Conservation (phyloP, 768 basidiomycete species). For the Rhizopogon salebrosus region DNA sequence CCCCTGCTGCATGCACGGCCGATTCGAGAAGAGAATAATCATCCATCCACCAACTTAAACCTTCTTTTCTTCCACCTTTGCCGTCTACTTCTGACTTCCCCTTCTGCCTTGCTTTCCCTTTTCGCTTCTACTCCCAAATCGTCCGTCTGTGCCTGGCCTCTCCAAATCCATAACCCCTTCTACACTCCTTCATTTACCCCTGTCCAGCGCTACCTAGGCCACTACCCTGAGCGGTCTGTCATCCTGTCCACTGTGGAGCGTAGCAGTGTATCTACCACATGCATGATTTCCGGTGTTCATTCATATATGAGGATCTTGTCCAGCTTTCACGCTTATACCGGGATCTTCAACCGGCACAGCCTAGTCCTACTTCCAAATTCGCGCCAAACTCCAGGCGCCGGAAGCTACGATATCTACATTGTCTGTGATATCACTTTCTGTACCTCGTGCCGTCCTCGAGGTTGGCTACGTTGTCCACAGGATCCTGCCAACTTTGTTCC, state of each 20-base stretch:
- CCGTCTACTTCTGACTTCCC: neutral
- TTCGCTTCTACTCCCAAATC: neutral
- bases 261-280: neutral
- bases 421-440: neutral
- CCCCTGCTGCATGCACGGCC: neutral
- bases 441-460: constrained; percentile 1
- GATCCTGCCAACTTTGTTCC: neutral
- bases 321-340: neutral
- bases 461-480: neutral
- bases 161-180: neutral
- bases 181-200: neutral
- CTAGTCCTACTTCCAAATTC: neutral
- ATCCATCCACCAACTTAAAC: neutral
- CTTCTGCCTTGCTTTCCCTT: neutral
- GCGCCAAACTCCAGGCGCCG: neutral
- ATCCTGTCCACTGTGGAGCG: neutral
- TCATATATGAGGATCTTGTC: neutral
- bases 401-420: neutral
- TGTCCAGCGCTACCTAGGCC: neutral
- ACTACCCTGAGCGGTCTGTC: neutral
- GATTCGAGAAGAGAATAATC: neutral
- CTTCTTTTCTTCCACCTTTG: neutral
- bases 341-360: neutral
- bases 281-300: neutral
- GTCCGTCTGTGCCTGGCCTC: neutral